Evolutionary conservation across 345 rosid species (phyloP).

Genomic region (Eucalyptus coolabah): DNA sequence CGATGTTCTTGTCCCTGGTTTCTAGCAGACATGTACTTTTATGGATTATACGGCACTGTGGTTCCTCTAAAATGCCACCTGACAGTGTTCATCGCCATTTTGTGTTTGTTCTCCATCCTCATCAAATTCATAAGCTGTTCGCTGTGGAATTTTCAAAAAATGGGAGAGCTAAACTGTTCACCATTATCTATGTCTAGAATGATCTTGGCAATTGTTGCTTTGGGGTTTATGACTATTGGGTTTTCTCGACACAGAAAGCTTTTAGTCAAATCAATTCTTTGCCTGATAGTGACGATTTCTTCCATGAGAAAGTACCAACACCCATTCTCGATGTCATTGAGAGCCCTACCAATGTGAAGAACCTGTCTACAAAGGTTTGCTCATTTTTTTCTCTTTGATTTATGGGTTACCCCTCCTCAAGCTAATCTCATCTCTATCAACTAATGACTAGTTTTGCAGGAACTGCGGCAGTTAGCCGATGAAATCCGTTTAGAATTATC

Average conservation of each 20-base stretch:
- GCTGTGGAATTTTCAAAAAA: not conserved
- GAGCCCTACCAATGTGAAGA: constrained; percentile 69
- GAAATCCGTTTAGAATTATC: constrained; percentile 60
- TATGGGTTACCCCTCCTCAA: not conserved
- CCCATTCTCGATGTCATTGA: constrained; percentile 79
- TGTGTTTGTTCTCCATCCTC: not conserved
- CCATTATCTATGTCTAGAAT: not conserved
- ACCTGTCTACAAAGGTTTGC: constrained; percentile 53
- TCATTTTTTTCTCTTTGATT: not conserved
- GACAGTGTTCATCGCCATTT: not conserved
- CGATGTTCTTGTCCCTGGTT: not conserved
- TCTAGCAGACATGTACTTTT: not conserved
- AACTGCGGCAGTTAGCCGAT: constrained; percentile 56
- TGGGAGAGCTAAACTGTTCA: not conserved
- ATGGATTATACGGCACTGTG: not conserved
- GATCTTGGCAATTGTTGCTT: not conserved
- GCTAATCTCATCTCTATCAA: not conserved
- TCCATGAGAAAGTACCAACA: constrained; percentile 45
- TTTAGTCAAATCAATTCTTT: constrained; percentile 27
- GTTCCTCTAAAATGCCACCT: not conserved
- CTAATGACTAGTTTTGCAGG: constrained; percentile 27
- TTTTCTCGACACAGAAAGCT: constrained; percentile 18
- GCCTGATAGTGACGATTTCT: constrained; percentile 63
- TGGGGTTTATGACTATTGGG: not conserved
- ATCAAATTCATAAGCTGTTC: not conserved